Percentiles rank a stretch among this genome's conserved stretches.
These are phyloP conservation scores for Aureobasidium sp. DNA, from an alignment of 2,329 filamentous ascomycete genomes.

Conservation along the genomic window DNA sequence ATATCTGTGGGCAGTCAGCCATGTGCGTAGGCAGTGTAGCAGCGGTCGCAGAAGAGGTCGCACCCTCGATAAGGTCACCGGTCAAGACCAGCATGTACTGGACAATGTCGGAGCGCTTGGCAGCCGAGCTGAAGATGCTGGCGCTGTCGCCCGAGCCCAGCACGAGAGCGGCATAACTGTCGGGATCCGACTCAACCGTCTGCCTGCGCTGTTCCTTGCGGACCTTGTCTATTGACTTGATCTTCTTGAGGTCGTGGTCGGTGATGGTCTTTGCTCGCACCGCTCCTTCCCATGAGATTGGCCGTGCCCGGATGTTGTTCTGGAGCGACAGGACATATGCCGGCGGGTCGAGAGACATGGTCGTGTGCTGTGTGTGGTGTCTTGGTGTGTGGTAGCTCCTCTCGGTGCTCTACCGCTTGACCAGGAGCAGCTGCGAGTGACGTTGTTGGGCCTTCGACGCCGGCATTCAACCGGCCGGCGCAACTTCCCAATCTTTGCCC, in stretches of 20 bases:
- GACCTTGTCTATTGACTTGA: constrained; percentile 93
- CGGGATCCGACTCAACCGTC: constrained; percentile 70
- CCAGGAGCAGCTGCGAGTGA: constrained; percentile 4
- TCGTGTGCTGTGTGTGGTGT: constrained; percentile 1
- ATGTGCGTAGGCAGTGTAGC: not conserved
- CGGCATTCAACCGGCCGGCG: constrained; percentile 10
- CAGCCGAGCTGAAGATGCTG: constrained; percentile 78
- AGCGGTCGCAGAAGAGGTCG: not conserved
- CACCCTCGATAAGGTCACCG: constrained; percentile 81
- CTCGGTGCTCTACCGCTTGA: not conserved
- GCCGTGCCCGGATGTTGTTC: constrained; percentile 92
- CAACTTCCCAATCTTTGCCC: constrained; percentile 10
- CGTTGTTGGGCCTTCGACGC: constrained; percentile 7
- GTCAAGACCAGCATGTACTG: constrained; percentile 91
- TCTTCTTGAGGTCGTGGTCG: constrained; percentile 88
- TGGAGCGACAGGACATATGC: constrained; percentile 83
- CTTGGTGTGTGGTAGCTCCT: not conserved
- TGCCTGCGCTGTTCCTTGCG: constrained; percentile 84
- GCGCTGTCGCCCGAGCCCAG: constrained; percentile 59
- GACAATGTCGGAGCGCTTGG: constrained; percentile 80
- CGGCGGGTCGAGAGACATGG: constrained; percentile 86
- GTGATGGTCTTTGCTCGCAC: constrained; percentile 89
- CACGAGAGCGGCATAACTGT: constrained; percentile 74
- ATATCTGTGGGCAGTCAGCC: constrained; percentile 52
- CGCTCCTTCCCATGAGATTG: constrained; percentile 96